Base-by-base conservation (phyloP, 2,329 filamentous ascomycete species). In the Penicillium aurantiogriseum region DNA sequence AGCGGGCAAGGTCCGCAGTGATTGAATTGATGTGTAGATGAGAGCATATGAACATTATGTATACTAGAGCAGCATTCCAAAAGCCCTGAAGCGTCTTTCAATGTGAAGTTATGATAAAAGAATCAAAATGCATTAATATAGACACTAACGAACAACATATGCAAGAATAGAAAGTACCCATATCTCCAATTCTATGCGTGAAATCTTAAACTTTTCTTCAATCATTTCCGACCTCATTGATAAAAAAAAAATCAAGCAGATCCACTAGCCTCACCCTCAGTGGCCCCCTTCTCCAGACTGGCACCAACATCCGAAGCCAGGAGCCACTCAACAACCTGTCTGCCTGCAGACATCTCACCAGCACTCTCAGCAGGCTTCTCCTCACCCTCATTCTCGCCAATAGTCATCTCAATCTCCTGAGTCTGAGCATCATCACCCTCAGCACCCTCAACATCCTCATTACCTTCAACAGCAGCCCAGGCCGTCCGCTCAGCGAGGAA, bases 401-500 rank as follows among this genome's bases (percentile, higher is more conserved):
- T 54, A 17, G 66, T 66, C 58, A 67, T 66, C 51, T 66, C 65
- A 49, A 67, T 59, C 64, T 68, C 65, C 53, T 63, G 61, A 7
- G 46, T 62, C 55, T 65, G 56, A 2, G 58, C 58, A n/a, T 59
- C 57, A 21, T 56, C 60, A 25, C 67, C 61, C 23, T 63, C 54
- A 47, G 62, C 56, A 6, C 45, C 57, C 42, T 65, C 59, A 6
- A 62, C 63, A 5, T 65, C 65, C 27, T 68, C 50, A 2, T 53
- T 35, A 11, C 43, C 69, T 4, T 89, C 85, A 7, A 85, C 81
- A 51, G 85, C 81, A 54, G 80, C 79, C 79, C 90, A 87, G 65
- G 87, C 85, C 62, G 86, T 85, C 64, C 89, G 81, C 71, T 89
- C 85, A 17, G 89, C 89, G 64, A 91, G 79, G 67, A 91, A 90